Percentiles rank a stretch among this genome's conserved stretches.
Evolutionary conservation across 805 yeast species (phyloP).

Genomic region (Candida ficus): DNA sequence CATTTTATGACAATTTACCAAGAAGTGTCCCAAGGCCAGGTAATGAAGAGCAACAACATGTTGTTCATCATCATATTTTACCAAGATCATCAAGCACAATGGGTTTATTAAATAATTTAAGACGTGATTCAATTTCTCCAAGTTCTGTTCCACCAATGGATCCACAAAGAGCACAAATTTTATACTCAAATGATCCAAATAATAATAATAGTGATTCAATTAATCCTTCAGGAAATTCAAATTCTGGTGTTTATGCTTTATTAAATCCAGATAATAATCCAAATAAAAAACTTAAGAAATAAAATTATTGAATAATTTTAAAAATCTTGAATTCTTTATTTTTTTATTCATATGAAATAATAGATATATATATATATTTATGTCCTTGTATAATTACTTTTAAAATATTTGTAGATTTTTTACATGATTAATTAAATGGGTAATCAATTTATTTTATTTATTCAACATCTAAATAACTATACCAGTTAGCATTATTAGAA

Average conservation of each 20-base stretch:
- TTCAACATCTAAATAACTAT: not conserved
- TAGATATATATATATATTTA: too few species aligned
- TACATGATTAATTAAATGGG: too few species aligned
- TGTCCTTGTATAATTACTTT: too few species aligned
- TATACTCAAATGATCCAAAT: not conserved
- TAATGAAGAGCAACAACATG: slow-evolving; percentile 5
- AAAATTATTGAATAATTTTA: not conserved
- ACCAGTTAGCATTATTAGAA: not conserved
- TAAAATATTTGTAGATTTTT: too few species aligned
- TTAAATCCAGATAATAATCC: slow-evolving; percentile 22
- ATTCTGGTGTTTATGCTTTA: slow-evolving; percentile 23
- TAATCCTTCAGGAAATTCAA: slow-evolving; percentile 1
- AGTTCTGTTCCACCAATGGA: not conserved
- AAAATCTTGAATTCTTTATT: not conserved
- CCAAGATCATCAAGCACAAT: not conserved
- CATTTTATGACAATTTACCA: slow-evolving; percentile 18
- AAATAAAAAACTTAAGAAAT: slow-evolving; percentile 4
- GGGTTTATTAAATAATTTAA: not conserved
- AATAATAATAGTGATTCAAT: not conserved
- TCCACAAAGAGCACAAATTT: not conserved
- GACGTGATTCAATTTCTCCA: slow-evolving; percentile 3
- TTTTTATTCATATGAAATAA: too few species aligned
- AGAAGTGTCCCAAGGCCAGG: slow-evolving; percentile 17
- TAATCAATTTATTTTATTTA: too few species aligned
- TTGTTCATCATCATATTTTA: not conserved